Evolutionary conservation across 2,329 filamentous ascomycete genomes (phyloP).

Genomic region (Verticillium dahliae): DNA sequence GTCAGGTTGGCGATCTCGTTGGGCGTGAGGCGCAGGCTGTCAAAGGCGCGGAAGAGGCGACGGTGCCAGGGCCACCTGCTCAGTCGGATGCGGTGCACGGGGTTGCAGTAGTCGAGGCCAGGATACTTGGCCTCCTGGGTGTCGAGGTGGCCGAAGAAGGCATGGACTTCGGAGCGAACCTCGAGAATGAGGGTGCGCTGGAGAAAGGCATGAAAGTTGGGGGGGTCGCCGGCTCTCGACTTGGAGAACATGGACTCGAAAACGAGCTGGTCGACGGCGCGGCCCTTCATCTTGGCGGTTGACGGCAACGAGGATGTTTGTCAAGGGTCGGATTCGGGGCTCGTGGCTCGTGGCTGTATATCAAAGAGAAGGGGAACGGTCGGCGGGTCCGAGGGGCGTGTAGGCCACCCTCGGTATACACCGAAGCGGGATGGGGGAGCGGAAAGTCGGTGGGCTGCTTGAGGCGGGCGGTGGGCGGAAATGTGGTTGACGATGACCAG

Average conservation of each 20-base stretch:
- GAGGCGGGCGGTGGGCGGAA: neutral
- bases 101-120: slow-evolving; percentile 70
- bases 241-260: slow-evolving; percentile 69
- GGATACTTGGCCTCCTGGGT: slow-evolving; percentile 77
- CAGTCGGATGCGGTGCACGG: slow-evolving; percentile 69
- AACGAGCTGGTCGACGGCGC: slow-evolving; percentile 64
- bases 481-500: neutral
- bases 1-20: slow-evolving; percentile 66
- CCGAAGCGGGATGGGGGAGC: neutral
- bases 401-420: neutral
- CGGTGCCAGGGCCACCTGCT: slow-evolving; percentile 71
- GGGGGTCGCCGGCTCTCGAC: slow-evolving; percentile 60
- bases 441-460: neutral
- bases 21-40: slow-evolving; percentile 60
- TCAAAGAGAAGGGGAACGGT: neutral
- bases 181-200: slow-evolving; percentile 67
- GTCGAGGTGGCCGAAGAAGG: slow-evolving; percentile 73
- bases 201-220: slow-evolving; percentile 64
- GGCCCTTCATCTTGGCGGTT: slow-evolving; percentile 58
- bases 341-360: neutral
- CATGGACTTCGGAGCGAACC: slow-evolving; percentile 70
- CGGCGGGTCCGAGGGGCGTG: neutral
- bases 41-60: slow-evolving; percentile 70
- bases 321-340: neutral
- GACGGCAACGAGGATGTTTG: neutral